Conservation (phyloP, 202 grass and related monocot species). For the Setaria viridis region DNA sequence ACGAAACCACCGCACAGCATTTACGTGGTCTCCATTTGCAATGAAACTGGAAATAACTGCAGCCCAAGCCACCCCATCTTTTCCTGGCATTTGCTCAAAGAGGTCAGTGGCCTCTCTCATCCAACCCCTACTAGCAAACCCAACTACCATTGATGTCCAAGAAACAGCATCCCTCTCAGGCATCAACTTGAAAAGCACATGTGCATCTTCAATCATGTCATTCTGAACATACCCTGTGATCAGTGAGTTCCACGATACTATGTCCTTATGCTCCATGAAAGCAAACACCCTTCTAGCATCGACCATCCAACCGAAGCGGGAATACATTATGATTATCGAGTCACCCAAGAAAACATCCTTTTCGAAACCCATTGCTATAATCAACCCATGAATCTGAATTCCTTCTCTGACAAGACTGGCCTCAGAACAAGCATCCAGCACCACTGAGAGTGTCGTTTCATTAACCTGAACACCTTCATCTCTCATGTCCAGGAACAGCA, state of each 20-base stretch:
- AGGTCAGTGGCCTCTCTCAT: constrained; percentile 59
- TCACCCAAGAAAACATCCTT: constrained; percentile 58
- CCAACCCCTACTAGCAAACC: constrained; percentile 70
- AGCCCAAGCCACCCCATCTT: constrained; percentile 69
- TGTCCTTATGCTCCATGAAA: constrained; percentile 64
- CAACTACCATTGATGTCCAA: constrained; percentile 72
- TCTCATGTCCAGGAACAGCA: constrained; percentile 69
- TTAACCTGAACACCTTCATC: constrained; percentile 52
- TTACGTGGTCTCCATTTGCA: constrained; percentile 57
- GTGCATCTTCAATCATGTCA: constrained; percentile 61
- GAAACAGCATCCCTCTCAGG: constrained; percentile 72
- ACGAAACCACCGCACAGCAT: constrained; percentile 58
- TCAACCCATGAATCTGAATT: constrained; percentile 67
- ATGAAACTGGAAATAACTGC: constrained; percentile 61
- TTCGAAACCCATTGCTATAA: constrained; percentile 55
- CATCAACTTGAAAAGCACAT: constrained; percentile 72
- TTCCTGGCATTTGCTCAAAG: constrained; percentile 73
- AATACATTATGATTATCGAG: constrained; percentile 70
- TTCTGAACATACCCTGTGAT: constrained; percentile 67
- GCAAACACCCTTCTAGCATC: constrained; percentile 56
- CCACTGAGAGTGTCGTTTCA: constrained; percentile 57
- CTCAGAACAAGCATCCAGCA: constrained; percentile 63
- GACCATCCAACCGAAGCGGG: constrained; percentile 59
- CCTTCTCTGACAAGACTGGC: constrained; percentile 58
- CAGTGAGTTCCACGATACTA: constrained; percentile 81